phyloP scores from a whole-genome alignment of 2,329 filamentous ascomycete species.

The Diaporthe helianthi region DNA sequence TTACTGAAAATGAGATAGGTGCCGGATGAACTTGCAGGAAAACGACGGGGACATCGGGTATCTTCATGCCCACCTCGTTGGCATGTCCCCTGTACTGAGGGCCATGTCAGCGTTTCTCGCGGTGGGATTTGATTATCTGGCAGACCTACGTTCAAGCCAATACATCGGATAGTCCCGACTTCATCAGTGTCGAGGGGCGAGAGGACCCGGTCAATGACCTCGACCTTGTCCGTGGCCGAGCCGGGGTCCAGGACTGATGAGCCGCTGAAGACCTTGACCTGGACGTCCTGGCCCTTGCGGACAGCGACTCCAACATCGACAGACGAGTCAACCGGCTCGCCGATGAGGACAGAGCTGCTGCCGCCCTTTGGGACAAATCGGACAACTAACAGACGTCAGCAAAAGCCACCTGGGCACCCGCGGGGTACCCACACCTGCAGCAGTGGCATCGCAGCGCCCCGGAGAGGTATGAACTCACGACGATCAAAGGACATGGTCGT shows the following conservation, averaged over 20 bases:
- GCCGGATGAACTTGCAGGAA: slow-evolving; percentile 49
- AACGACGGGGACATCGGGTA: slow-evolving; percentile 62
- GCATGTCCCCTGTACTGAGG: slow-evolving; percentile 54
- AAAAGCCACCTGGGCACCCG: too few species aligned
- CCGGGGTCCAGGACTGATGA: slow-evolving; percentile 64
- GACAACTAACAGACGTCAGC: slow-evolving; percentile 26
- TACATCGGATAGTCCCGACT: slow-evolving; percentile 64
- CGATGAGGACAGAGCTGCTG: slow-evolving; percentile 29
- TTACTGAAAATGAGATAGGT: neutral
- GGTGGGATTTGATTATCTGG: too few species aligned
- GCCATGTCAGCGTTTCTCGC: neutral
- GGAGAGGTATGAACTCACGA: slow-evolving; percentile 10
- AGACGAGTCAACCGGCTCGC: slow-evolving; percentile 38
- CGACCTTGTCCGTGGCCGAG: slow-evolving; percentile 53
- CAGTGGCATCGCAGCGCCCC: neutral
- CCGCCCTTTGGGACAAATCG: slow-evolving; percentile 32
- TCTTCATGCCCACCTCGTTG: slow-evolving; percentile 57
- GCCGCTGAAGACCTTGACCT: slow-evolving; percentile 64
- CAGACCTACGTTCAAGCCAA: slow-evolving; percentile 59
- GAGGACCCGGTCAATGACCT: slow-evolving; percentile 55
- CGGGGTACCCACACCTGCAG: too few species aligned
- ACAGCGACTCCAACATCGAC: slow-evolving; percentile 65
- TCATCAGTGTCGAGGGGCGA: slow-evolving; percentile 57
- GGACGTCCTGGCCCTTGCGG: slow-evolving; percentile 61
- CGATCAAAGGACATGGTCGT: slow-evolving; percentile 32